Evolutionary conservation across 352 stramenopile species (phyloP).

Genomic region (Globisporangium heterothallicum): DNA sequence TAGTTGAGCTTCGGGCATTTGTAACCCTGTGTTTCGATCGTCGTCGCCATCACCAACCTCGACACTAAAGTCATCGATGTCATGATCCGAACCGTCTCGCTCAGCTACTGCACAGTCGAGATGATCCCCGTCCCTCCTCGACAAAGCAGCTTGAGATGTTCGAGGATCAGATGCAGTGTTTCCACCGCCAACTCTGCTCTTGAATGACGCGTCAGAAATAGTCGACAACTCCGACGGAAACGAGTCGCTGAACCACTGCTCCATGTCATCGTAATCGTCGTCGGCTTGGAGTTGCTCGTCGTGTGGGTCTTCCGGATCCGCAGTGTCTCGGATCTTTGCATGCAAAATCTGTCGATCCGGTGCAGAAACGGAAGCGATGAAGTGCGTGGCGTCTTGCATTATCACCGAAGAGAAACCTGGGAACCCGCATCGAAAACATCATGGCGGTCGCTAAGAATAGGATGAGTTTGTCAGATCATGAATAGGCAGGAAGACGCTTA

Average conservation of each 20-base stretch:
- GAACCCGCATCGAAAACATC: too few relatives aligned
- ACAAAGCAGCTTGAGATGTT: too few relatives aligned
- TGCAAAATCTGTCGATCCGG: background rate
- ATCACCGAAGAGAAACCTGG: background rate
- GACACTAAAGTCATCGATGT: background rate
- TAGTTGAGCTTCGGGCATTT: background rate
- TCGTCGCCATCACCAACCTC: background rate
- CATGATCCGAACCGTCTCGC: background rate
- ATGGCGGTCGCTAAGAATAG: background rate
- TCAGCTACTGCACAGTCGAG: background rate
- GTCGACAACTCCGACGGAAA: background rate
- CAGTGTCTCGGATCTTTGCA: background rate
- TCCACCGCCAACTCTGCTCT: background rate
- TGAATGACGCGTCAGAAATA: background rate
- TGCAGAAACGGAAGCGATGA: background rate
- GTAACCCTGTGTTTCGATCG: background rate
- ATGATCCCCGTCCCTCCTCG: background rate
- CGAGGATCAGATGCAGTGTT: too few relatives aligned
- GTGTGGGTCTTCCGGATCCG: background rate
- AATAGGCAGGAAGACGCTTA: too few relatives aligned
- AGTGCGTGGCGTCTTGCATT: background rate
- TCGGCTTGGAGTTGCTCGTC: background rate
- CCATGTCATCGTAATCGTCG: slow-evolving; percentile 4
- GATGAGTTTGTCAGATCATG: background rate
- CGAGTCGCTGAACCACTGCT: background rate